Conservation (phyloP, 73 alveolate species). For the Symbiodinium natans region DNA sequence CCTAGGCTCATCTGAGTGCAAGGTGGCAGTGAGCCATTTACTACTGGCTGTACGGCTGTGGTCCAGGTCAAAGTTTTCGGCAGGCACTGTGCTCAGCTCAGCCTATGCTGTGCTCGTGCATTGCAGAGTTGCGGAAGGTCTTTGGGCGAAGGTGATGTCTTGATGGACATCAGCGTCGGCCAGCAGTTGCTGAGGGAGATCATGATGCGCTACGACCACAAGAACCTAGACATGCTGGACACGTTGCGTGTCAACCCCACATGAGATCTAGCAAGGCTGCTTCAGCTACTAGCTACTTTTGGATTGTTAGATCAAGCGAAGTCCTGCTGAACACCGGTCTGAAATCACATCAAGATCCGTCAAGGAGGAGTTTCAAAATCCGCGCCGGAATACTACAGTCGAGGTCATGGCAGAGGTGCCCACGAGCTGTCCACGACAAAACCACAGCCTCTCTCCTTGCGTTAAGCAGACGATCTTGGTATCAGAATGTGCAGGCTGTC, state of each 20-base stretch:
- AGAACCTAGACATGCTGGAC: constrained; percentile 39
- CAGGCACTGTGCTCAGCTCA: background rate
- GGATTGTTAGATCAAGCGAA: no score
- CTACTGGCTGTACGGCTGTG: constrained; percentile 85
- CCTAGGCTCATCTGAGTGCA: background rate
- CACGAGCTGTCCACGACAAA: no score
- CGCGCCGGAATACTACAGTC: background rate
- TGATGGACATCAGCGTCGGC: constrained; percentile 70
- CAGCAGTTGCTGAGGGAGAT: constrained; percentile 61
- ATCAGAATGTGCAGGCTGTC: background rate
- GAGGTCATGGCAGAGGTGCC: background rate
- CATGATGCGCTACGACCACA: constrained; percentile 60
- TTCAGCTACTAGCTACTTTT: no score
- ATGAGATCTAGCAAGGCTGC: no score
- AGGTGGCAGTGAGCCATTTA: constrained; percentile 47
- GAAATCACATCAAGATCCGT: background rate
- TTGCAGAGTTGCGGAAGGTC: background rate
- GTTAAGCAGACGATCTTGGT: no score
- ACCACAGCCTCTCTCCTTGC: no score
- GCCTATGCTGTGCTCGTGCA: background rate
- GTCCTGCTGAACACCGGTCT: no score
- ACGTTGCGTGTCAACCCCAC: background rate
- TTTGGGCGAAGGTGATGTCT: constrained; percentile 9
- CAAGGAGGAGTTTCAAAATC: background rate
- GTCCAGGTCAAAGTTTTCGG: constrained; percentile 69